These are phyloP conservation scores for Cadophora gregata DNA, from an alignment of 2,329 filamentous ascomycete species.

Conservation along the genomic window DNA sequence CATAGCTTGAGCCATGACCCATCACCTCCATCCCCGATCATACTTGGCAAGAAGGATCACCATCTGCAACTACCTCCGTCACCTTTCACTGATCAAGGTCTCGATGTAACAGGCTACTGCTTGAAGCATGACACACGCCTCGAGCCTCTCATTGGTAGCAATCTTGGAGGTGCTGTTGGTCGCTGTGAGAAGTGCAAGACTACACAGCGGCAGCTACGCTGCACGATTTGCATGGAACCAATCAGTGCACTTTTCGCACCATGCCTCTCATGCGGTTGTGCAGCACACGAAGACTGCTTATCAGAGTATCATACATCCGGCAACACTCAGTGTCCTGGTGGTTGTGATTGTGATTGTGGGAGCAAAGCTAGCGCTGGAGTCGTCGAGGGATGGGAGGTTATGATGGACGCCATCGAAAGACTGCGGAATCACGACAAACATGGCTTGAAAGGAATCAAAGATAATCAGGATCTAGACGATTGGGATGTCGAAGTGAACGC, in stretches of 20 bases:
- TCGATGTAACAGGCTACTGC: slow-evolving; percentile 69
- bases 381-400: slow-evolving; percentile 66
- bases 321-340: slow-evolving; percentile 64
- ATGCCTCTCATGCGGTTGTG: slow-evolving; percentile 68
- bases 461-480: slow-evolving; percentile 32
- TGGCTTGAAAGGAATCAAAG: slow-evolving; percentile 23
- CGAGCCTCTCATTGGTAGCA: slow-evolving; percentile 56
- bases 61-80: slow-evolving; percentile 51
- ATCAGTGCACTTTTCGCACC: slow-evolving; percentile 64
- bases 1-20: slow-evolving; percentile 34
- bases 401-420: slow-evolving; percentile 50
- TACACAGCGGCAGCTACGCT: slow-evolving; percentile 62
- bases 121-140: slow-evolving; percentile 67
- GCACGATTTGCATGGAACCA: slow-evolving; percentile 67
- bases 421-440: slow-evolving; percentile 37
- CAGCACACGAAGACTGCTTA: slow-evolving; percentile 61
- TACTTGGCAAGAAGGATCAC: slow-evolving; percentile 60
- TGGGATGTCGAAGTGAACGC: slow-evolving; percentile 37
- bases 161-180: slow-evolving; percentile 53
- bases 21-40: slow-evolving; percentile 54
- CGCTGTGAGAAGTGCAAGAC: slow-evolving; percentile 57
- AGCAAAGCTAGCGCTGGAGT: slow-evolving; percentile 61
- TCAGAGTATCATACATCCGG: slow-evolving; percentile 40
- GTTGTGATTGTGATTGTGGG: slow-evolving; percentile 68
- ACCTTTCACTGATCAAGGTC: slow-evolving; percentile 54